Evolutionary conservation across 441 rosid species (phyloP).

Genomic region (Bruguiera hainesii): DNA sequence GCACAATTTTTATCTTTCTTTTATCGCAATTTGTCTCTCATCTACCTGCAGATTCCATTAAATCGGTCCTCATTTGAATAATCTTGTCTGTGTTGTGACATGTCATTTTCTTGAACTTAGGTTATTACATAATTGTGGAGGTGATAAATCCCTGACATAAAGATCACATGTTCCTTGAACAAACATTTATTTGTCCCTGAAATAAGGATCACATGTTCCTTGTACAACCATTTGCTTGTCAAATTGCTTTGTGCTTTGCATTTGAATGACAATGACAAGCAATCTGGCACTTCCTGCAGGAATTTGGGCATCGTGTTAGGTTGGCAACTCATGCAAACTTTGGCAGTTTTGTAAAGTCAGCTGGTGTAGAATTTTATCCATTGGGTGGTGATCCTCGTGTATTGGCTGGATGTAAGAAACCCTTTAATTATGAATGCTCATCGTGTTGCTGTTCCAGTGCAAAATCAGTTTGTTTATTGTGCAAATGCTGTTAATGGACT

Average conservation of each 20-base stretch:
- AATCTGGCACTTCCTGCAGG: slow-evolving; percentile 45
- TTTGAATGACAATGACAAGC: slow-evolving; percentile 1
- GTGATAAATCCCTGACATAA: background rate
- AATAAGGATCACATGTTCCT: background rate
- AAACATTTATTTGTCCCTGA: background rate
- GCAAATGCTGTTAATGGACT: background rate
- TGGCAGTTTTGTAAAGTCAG: slow-evolving; percentile 67
- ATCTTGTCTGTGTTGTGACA: background rate
- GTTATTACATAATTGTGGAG: background rate
- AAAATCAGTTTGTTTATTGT: slow-evolving; percentile 8
- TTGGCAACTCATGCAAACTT: slow-evolving; percentile 96
- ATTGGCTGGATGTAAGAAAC: slow-evolving; percentile 90
- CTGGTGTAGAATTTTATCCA: slow-evolving; percentile 89
- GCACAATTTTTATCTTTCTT: slow-evolving; percentile 3
- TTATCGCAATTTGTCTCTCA: background rate
- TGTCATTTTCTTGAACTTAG: background rate
- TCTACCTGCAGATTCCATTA: background rate
- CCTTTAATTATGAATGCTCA: slow-evolving; percentile 24
- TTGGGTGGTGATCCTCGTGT: slow-evolving; percentile 96
- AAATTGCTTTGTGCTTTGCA: background rate
- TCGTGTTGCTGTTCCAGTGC: slow-evolving; percentile 18
- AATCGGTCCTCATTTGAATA: background rate
- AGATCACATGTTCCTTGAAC: background rate
- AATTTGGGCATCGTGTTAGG: slow-evolving; percentile 94
- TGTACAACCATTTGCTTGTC: background rate